These are phyloP conservation scores for Fusarium mexicanum DNA, from an alignment of 2,329 filamentous ascomycete genomes.

Conservation along the genomic window DNA sequence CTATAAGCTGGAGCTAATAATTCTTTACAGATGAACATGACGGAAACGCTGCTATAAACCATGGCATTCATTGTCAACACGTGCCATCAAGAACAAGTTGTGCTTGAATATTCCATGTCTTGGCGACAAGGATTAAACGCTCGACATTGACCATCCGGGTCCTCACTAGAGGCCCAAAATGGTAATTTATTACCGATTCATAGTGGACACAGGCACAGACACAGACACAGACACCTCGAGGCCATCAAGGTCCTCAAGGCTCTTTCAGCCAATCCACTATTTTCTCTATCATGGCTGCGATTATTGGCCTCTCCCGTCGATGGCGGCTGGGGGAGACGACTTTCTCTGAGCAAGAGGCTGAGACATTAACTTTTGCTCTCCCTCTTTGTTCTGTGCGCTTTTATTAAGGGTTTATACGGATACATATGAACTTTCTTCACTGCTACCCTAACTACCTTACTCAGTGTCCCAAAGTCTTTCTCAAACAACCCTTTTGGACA, in stretches of 20 bases:
- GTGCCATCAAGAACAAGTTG: constrained; percentile 10
- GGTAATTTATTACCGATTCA: constrained; percentile 25
- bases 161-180: constrained; percentile 25
- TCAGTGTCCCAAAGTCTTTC: not conserved
- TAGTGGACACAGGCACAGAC: constrained; percentile 2
- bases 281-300: constrained; percentile 9
- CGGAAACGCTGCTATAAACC: not conserved
- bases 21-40: not conserved
- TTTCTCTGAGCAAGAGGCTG: constrained; percentile 16
- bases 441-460: not conserved
- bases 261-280: constrained; percentile 28
- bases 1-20: not conserved
- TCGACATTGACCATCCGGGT: constrained; percentile 35
- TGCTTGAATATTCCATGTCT: constrained; percentile 14
- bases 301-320: not conserved
- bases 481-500: constrained; percentile 17
- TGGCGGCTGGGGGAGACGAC: constrained; percentile 2
- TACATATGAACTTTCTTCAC: not conserved
- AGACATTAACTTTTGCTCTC: constrained; percentile 27
- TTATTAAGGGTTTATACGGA: not conserved
- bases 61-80: not conserved
- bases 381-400: not conserved
- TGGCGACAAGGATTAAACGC: constrained; percentile 30
- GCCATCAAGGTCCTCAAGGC: constrained; percentile 38
- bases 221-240: not conserved